These are phyloP conservation scores for Candida caryicola DNA, from an alignment of 805 yeast genomes.

Conservation along the genomic window DNA sequence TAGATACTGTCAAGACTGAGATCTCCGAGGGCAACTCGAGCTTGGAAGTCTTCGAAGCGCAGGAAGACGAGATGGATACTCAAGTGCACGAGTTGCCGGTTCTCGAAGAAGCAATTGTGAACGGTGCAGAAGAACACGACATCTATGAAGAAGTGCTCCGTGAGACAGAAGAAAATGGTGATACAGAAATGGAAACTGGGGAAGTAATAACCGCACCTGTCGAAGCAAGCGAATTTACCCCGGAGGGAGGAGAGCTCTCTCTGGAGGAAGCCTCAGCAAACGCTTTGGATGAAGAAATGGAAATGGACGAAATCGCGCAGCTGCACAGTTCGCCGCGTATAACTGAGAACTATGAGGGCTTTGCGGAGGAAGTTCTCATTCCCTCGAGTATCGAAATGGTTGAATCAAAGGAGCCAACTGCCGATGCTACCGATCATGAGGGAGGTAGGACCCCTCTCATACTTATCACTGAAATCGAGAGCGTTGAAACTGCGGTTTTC, in stretches of 20 bases:
- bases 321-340: no score
- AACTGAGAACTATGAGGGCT: no score
- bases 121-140: not conserved
- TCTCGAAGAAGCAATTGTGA: not conserved
- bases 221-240: no score
- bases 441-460: not conserved
- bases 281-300: no score
- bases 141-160: not conserved
- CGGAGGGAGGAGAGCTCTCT: no score
- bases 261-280: no score
- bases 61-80: no score
- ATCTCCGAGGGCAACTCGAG: no score
- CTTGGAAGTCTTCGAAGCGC: no score
- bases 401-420: not conserved
- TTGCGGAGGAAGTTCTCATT: slow-evolving; percentile 1
- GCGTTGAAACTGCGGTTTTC: not conserved
- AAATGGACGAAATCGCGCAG: no score
- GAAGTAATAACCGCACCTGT: not conserved
- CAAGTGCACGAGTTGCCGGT: no score
- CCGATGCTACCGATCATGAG: not conserved
- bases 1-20: no score
- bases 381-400: slow-evolving; percentile 2
- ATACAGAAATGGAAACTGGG: not conserved
- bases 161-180: not conserved
- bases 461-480: not conserved